A percentile compares a stretch with the other conserved stretches of the same genome.
These are phyloP conservation scores for Alternaria longipes DNA, from an alignment of 2,329 filamentous ascomycete genomes.

Conservation along the genomic window DNA sequence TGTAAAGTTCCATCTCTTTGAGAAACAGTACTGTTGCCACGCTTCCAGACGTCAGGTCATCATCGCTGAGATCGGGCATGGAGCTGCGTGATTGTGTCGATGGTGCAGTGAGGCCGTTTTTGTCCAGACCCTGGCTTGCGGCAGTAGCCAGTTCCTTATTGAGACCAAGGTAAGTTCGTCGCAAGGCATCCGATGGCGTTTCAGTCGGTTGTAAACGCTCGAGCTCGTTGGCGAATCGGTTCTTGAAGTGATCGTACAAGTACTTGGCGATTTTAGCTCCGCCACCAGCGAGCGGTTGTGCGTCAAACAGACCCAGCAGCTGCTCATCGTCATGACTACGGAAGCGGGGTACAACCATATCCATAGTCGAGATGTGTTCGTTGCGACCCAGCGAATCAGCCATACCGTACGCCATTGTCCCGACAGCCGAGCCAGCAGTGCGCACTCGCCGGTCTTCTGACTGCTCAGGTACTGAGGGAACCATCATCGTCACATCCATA, in stretches of 20 bases:
- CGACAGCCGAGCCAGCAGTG: constrained; percentile 94
- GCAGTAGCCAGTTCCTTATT: constrained; percentile 94
- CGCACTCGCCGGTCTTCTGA: constrained; percentile 93
- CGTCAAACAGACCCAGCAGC: constrained; percentile 94
- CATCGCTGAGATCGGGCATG: constrained; percentile 80
- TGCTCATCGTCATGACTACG: constrained; percentile 90
- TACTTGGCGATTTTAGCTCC: constrained; percentile 97
- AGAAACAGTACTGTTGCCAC: constrained; percentile 93
- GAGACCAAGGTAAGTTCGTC: constrained; percentile 84
- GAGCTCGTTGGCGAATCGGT: constrained; percentile 83
- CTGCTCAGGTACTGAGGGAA: constrained; percentile 92
- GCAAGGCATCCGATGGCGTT: constrained; percentile 80
- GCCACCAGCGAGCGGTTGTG: constrained; percentile 84
- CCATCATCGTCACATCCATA: constrained; percentile 97
- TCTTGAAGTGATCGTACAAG: constrained; percentile 92
- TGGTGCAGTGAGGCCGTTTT: constrained; percentile 56
- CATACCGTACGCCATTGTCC: constrained; percentile 94
- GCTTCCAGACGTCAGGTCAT: constrained; percentile 88
- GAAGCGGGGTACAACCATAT: constrained; percentile 93
- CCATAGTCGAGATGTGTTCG: constrained; percentile 93
- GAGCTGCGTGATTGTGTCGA: constrained; percentile 70
- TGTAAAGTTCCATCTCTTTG: constrained; percentile 86
- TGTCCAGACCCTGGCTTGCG: constrained; percentile 81
- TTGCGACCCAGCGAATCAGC: constrained; percentile 92
- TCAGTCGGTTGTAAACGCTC: constrained; percentile 76